Percentiles rank a stretch among this genome's conserved stretches.
phyloP scores from a whole-genome alignment of 257 asterid genomes.

The Ajuga chamaepitys region DNA sequence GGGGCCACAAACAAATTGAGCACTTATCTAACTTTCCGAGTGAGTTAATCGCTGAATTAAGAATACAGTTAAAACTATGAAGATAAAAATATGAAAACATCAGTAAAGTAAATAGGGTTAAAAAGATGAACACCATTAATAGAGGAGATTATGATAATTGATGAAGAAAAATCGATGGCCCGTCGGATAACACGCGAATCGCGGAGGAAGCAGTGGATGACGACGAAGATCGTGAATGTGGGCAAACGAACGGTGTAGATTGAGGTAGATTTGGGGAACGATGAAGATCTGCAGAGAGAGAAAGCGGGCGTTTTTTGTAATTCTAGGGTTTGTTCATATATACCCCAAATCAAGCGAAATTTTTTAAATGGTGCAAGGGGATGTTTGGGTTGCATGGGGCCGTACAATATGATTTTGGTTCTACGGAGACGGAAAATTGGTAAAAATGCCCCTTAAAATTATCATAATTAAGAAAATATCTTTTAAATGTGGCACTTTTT shows the following conservation, averaged over 20 bases:
- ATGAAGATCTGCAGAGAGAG: conserved; percentile 21
- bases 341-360: no score
- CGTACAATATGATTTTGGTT: no score
- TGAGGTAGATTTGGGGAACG: conserved; percentile 23
- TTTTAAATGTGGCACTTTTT: no score
- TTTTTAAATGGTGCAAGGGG: no score
- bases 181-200: conserved; percentile 6
- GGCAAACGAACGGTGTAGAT: conserved; percentile 35
- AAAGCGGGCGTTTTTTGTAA: conserved; percentile 20
- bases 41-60: background rate
- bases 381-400: no score
- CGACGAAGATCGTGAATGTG: conserved; percentile 14
- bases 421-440: no score
- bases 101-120: background rate
- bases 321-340: conserved; percentile 36
- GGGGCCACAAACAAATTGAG: background rate
- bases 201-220: conserved; percentile 9
- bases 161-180: background rate
- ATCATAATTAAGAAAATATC: no score
- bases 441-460: no score
- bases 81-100: background rate
- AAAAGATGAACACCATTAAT: conserved; percentile 14
- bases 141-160: background rate
- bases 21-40: background rate
- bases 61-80: background rate